Evolutionary conservation across 495 filamentous ascomycete species (phyloP).

Genomic region (Penicillium desertorum): DNA sequence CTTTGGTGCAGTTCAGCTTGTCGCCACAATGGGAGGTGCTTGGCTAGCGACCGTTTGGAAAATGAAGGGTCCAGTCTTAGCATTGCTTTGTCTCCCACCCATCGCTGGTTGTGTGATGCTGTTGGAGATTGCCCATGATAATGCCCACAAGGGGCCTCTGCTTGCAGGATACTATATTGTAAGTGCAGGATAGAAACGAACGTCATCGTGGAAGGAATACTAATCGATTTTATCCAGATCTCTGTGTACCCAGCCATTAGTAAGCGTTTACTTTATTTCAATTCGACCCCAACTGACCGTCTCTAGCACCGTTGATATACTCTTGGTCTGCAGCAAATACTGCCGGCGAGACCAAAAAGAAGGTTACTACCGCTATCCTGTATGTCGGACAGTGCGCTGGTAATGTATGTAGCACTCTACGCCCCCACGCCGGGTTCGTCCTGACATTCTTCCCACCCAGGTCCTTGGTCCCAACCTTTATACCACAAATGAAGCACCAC

Average conservation of each 20-base stretch:
- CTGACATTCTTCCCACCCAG: conserved; percentile 16
- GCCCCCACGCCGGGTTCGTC: not conserved
- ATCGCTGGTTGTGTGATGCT: conserved; percentile 58
- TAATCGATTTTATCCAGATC: conserved; percentile 39
- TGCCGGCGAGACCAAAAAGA: conserved; percentile 63
- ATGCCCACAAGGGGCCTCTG: conserved; percentile 46
- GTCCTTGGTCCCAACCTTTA: conserved; percentile 61
- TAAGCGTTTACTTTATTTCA: conserved; percentile 18
- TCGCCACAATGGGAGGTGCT: conserved; percentile 58
- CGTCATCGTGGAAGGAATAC: not conserved
- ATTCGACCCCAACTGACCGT: conserved; percentile 33
- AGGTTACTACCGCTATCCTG: conserved; percentile 56
- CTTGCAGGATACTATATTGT: conserved; percentile 59
- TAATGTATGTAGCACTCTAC: conserved; percentile 44
- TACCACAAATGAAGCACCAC: conserved; percentile 53
- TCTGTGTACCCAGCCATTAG: conserved; percentile 57
- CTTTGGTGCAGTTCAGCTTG: conserved; percentile 59
- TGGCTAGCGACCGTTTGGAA: conserved; percentile 53
- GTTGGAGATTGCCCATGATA: conserved; percentile 47
- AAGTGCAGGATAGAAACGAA: conserved; percentile 10
- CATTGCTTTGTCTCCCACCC: conserved; percentile 55
- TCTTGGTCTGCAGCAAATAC: conserved; percentile 64
- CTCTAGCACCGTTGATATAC: conserved; percentile 58
- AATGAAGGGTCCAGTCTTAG: conserved; percentile 57
- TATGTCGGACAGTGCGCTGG: conserved; percentile 59